Evolutionary conservation across 2,329 filamentous ascomycete species (phyloP).

Genomic region (Davidsoniella eucalypti): DNA sequence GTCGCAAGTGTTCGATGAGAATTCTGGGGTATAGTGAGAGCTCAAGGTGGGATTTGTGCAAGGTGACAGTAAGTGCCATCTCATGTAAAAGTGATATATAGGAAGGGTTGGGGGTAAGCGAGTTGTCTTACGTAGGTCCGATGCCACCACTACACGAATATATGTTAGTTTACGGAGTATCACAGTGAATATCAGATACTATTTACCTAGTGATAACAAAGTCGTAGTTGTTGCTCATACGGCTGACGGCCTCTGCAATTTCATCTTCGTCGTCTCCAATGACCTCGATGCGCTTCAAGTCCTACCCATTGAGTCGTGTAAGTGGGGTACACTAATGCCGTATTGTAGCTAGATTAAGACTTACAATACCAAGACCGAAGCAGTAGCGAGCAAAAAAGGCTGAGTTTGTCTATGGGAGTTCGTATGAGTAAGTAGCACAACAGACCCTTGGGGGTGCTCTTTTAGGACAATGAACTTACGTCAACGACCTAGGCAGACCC

Average conservation of each 20-base stretch:
- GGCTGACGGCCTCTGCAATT: slow-evolving; percentile 69
- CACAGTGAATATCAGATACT: background rate
- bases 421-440: background rate
- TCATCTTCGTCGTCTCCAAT: slow-evolving; percentile 84
- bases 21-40: too few species aligned
- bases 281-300: slow-evolving; percentile 75
- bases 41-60: too few species aligned
- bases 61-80: too few species aligned
- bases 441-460: background rate
- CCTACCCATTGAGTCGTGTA: slow-evolving; percentile 21
- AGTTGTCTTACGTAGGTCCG: slow-evolving; percentile 61
- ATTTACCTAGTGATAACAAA: slow-evolving; percentile 70
- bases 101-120: too few species aligned
- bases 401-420: slow-evolving; percentile 29
- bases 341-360: slow-evolving; percentile 11
- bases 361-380: slow-evolving; percentile 43
- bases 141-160: slow-evolving; percentile 55
- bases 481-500: slow-evolving; percentile 5
- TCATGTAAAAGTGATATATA: too few species aligned
- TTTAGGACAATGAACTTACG: slow-evolving; percentile 3
- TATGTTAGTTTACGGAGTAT: background rate
- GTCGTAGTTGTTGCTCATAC: slow-evolving; percentile 83
- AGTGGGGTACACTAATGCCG: background rate
- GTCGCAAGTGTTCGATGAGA: too few species aligned
- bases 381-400: slow-evolving; percentile 49